Conservation (phyloP, 495 filamentous ascomycete genomes). For the Aspergillus nidulans region DNA sequence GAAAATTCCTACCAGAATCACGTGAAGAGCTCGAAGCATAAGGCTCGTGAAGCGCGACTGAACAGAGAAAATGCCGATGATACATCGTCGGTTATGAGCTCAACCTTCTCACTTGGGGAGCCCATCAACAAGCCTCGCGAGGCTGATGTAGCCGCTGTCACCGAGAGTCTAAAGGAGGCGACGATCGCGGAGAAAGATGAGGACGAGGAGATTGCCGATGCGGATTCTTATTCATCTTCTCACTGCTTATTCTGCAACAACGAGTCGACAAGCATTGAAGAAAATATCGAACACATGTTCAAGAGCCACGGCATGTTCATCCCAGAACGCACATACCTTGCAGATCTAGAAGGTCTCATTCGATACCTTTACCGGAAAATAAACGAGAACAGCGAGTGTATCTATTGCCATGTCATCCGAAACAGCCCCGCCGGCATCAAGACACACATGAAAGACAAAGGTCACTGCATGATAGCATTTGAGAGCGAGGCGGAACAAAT, state of each 20-base stretch:
- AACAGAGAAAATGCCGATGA: conserved; percentile 54
- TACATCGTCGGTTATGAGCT: conserved; percentile 81
- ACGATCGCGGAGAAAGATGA: conserved; percentile 56
- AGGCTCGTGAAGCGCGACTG: conserved; percentile 54
- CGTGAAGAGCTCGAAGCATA: conserved; percentile 85
- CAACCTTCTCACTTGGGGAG: conserved; percentile 85
- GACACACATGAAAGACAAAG: conserved; percentile 95
- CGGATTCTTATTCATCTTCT: conserved; percentile 44
- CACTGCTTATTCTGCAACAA: conserved; percentile 90
- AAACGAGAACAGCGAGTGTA: conserved; percentile 68
- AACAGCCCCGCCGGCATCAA: conserved; percentile 70
- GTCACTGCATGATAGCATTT: conserved; percentile 95
- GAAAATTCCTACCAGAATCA: conserved; percentile 96
- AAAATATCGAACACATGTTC: conserved; percentile 85
- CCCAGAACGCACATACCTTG: conserved; percentile 77
- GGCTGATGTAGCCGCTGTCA: conserved; percentile 73
- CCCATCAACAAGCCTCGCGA: conserved; percentile 56
- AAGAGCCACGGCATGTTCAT: conserved; percentile 95
- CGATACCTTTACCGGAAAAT: conserved; percentile 73
- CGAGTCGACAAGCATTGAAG: conserved; percentile 61
- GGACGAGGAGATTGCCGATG: conserved; percentile 27
- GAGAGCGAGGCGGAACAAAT: conserved; percentile 85
- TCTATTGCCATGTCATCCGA: conserved; percentile 78
- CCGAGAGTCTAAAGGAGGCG: conserved; percentile 71
- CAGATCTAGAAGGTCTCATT: conserved; percentile 76